Percentiles rank a stretch among this genome's conserved stretches.
Conservation (phyloP, 257 asterid genomes). For the Solanum rostratum region DNA sequence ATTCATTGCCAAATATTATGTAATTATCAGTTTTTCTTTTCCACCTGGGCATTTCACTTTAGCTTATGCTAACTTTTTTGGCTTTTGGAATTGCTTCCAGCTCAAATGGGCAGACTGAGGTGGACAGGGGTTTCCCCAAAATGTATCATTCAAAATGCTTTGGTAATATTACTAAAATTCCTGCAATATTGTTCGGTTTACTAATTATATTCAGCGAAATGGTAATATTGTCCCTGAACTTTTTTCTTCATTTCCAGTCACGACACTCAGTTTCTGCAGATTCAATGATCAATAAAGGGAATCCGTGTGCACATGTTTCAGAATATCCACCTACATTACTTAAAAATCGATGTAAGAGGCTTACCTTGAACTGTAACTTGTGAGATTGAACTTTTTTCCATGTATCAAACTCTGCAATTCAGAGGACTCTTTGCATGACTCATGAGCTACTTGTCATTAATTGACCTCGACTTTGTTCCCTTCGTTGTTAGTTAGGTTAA, state of each 20-base stretch:
- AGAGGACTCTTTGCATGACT: not conserved
- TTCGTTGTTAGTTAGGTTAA: not conserved
- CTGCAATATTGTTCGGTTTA: not conserved
- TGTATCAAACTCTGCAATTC: not conserved
- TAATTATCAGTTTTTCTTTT: not conserved
- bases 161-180: conserved; percentile 23
- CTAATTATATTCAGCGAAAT: not conserved
- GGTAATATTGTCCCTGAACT: not conserved
- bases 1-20: not conserved
- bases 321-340: conserved; percentile 19
- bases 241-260: conserved; percentile 10
- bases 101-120: conserved; percentile 21
- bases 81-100: not conserved
- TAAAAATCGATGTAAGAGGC: conserved; percentile 40
- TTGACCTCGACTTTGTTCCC: not conserved
- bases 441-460: not conserved
- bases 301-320: conserved; percentile 14
- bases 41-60: not conserved
- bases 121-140: conserved; percentile 24
- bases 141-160: conserved; percentile 18
- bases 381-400: not conserved
- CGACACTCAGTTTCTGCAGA: conserved; percentile 16
- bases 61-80: not conserved
- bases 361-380: not conserved
- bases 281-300: conserved; percentile 16